Evolutionary conservation across 148 eudicot genomes (phyloP).

Genomic region (Oxyria digyna): DNA sequence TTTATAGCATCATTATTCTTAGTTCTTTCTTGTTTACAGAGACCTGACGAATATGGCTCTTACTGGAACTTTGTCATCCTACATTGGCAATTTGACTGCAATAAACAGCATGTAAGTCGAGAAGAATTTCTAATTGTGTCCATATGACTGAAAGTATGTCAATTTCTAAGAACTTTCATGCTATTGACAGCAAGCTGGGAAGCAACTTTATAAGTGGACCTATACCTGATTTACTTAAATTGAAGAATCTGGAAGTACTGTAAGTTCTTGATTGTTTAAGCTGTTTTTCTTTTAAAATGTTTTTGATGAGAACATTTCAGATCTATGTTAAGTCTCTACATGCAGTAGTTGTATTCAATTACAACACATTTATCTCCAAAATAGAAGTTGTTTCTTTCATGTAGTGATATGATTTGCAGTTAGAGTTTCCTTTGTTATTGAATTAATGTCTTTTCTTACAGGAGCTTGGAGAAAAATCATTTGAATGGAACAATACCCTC

Average conservation of each 20-base stretch:
- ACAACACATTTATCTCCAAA: neutral
- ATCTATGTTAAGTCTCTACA: neutral
- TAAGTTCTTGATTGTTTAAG: constrained; percentile 24
- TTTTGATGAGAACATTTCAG: neutral
- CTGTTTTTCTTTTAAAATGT: neutral
- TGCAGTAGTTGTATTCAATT: neutral
- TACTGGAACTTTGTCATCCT: constrained; percentile 61
- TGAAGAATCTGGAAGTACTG: constrained; percentile 49
- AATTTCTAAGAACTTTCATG: constrained; percentile 14
- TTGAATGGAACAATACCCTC: constrained; percentile 66
- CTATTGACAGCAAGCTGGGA: constrained; percentile 51
- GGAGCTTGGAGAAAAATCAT: constrained; percentile 64
- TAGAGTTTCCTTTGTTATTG: neutral
- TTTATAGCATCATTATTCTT: neutral
- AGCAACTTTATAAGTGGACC: constrained; percentile 57
- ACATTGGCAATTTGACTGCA: constrained; percentile 68
- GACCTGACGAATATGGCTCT: constrained; percentile 65
- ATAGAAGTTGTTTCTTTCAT: neutral
- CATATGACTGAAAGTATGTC: neutral
- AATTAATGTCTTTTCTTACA: constrained; percentile 16
- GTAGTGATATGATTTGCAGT: neutral
- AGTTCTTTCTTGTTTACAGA: constrained; percentile 29
- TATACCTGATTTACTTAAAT: constrained; percentile 49
- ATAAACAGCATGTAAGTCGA: constrained; percentile 48
- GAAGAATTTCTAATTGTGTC: neutral